A percentile compares a stretch with the other conserved stretches of the same genome.
These are phyloP conservation scores for Globisporangium parvum DNA, from an alignment of 352 stramenopile genomes.

Conservation along the genomic window DNA sequence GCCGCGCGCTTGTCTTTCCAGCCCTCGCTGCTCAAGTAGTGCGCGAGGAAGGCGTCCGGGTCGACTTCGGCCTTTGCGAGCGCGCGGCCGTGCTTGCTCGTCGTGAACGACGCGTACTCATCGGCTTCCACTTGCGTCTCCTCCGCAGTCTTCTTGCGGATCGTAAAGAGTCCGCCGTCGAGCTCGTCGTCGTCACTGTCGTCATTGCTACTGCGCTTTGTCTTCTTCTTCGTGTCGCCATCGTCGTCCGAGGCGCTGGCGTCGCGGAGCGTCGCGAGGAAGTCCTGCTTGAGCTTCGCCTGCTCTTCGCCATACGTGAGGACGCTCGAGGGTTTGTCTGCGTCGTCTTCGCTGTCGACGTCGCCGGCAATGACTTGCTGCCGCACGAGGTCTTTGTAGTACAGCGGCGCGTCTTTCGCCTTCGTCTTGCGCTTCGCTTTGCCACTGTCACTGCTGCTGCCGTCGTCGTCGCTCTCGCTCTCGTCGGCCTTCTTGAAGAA, in stretches of 20 bases:
- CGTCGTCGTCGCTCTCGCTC: constrained; percentile 19
- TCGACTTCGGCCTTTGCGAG: constrained; percentile 39
- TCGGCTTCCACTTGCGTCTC: constrained; percentile 66
- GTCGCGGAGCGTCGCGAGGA: constrained; percentile 45
- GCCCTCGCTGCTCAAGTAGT: constrained; percentile 72
- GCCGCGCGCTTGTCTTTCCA: constrained; percentile 77
- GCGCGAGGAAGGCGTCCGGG: constrained; percentile 68
- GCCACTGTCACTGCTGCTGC: constrained; percentile 17
- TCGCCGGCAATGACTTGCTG: constrained; percentile 91
- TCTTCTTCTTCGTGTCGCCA: constrained; percentile 20
- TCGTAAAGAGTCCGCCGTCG: constrained; percentile 64
- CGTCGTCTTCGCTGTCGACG: constrained; percentile 65
- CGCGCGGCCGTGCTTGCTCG: constrained; percentile 58
- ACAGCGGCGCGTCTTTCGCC: constrained; percentile 41
- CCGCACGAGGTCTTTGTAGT: constrained; percentile 95
- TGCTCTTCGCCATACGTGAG: constrained; percentile 71
- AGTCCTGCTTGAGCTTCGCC: constrained; percentile 56
- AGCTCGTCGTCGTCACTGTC: constrained; percentile 43
- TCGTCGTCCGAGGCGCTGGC: constrained; percentile 24
- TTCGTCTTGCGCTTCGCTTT: constrained; percentile 23
- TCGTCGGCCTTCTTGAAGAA: constrained; percentile 80
- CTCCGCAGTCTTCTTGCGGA: constrained; percentile 56
- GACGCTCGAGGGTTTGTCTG: constrained; percentile 42
- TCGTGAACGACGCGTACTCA: constrained; percentile 52
- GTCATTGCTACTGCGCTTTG: background rate